Base-by-base conservation (phyloP, 1,284 basidiomycete species). In the Gomphus bonarii region DNA sequence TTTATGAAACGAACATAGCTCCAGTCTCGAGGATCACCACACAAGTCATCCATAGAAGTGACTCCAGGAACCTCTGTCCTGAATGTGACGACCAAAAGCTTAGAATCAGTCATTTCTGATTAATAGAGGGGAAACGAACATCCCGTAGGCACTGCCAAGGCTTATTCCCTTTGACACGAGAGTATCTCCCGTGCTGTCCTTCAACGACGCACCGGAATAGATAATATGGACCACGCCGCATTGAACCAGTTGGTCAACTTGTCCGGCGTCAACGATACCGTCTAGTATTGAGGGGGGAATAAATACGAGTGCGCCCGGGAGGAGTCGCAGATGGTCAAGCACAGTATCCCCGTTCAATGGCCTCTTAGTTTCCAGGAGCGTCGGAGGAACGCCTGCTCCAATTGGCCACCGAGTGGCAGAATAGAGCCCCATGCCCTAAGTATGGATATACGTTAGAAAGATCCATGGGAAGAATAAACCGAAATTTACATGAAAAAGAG, bases 71-170 rank as follows among this genome's bases (percentile, higher is more conserved):
- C 22, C 25, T 49, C 47, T 8, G 25, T 59, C 72, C 71, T 2
- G 70, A 4, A 72, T 5, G 66, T 66, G 35, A 70, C 69, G 70
- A 36, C 16, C 25, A 25, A 25, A 25, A 18, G 10, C 42, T 55
- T 43, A 47, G 25, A 38, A 25, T 42, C 14, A 22, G 33, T 30
- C 11, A 6, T 4, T 4, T 35, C 33, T 35, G 8, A 28, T 18
- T 3, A n/a, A n/a, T n/a, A 16, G 28, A n/a, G 46, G 10, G 18
- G 14, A 61, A 8, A 14, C 47, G 50, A 18, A 61, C 65, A 42
- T 57, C 70, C 70, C 72, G 68, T 70, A 74, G 55, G 71, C 70
- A 50, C 72, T 73, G 8, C 72, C 58, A 11, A 73, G 59, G 14
- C 69, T 69, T 42, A 73, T 68, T 4, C 69, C 70, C 3, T 66